These are phyloP conservation scores for Tolypocladium ovalisporum DNA, from an alignment of 2,329 filamentous ascomycete genomes.

Conservation along the genomic window DNA sequence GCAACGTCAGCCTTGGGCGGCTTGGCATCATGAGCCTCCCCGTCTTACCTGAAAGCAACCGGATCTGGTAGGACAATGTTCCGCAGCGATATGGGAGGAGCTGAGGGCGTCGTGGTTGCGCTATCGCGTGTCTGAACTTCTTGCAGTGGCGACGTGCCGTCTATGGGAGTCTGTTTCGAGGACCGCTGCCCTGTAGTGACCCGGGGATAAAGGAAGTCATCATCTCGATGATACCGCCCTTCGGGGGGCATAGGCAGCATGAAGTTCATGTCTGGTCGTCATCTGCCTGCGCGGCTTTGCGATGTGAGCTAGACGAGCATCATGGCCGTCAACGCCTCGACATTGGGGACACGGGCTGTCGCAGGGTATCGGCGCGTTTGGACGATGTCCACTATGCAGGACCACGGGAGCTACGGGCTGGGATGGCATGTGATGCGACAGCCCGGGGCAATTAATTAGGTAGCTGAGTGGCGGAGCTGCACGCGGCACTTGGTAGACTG, in stretches of 20 bases:
- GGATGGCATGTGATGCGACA: constrained; percentile 4
- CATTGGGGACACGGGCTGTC: neutral
- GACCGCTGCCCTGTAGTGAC: neutral
- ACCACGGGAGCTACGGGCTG: neutral
- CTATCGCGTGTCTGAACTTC: constrained; percentile 5
- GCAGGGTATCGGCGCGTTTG: neutral
- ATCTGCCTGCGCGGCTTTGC: constrained; percentile 1
- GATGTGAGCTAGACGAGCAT: constrained; percentile 1
- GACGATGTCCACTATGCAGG: neutral
- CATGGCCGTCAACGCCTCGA: neutral
- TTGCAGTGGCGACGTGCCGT: neutral
- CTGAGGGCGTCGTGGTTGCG: constrained; percentile 4
- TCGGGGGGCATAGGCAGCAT: constrained; percentile 4
- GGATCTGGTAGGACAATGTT: constrained; percentile 48
- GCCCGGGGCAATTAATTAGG: neutral
- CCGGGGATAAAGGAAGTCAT: constrained; percentile 1
- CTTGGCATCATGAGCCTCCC: too few relatives aligned
- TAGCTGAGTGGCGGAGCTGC: neutral
- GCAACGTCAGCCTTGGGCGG: constrained; percentile 2
- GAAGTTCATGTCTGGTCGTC: constrained; percentile 6
- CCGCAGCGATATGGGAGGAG: constrained; percentile 22
- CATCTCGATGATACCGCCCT: constrained; percentile 4
- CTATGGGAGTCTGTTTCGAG: neutral
- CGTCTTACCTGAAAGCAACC: constrained; percentile 41
- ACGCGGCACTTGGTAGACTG: neutral